Base-by-base conservation (phyloP, 1,139 yeast genomes). In the Magnusiomyces sp. region DNA sequence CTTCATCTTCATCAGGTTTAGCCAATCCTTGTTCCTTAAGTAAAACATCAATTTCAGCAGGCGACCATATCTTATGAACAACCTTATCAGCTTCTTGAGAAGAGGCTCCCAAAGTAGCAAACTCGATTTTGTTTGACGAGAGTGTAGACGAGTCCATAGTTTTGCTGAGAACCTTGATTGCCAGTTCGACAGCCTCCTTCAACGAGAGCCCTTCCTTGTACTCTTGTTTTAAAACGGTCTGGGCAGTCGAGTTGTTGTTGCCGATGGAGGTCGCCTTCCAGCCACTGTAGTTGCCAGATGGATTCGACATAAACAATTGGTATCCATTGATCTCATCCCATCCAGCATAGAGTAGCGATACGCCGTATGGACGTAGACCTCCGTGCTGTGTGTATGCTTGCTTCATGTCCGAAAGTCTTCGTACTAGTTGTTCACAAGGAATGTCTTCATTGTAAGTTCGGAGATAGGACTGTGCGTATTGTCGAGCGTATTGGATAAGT, bases 381-480 rank as follows among this genome's bases (percentile, higher is more conserved):
- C 99, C 99, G 64, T 87, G 95, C 69, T 92, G 99, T 13, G 99
- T 94, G 69, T 94, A 94, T 16, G 97, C 97, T 68, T 94, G 99
- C 70, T 92, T 94, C 57, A 87, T 79, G 68, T 94, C 95, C 70
- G 97, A 89, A 57, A 94, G 76, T 58, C 84, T 76, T 65, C 89
- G 86, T 57, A 94, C 96, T 58, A 94, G 77, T 50, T 83, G 75
- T 67, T 90, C 97, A 57, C 94, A 86, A 19, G 97, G 97, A 50
- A 92, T 86, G 58, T 88, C 88, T 68, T 89, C 96, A 63, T 85
- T 85, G 69, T 88, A 94, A 20, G 86, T 79, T 66, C 85, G 81
- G 61, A 90, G 73, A 67, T 92, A 85, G 59, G 76, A 77, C 69
- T 94, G 98, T 3, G 97, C 95, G 56, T 75, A 73, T 39, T 80